phyloP scores from a whole-genome alignment of 495 filamentous ascomycete genomes.

The Aspergillus cristatus region DNA sequence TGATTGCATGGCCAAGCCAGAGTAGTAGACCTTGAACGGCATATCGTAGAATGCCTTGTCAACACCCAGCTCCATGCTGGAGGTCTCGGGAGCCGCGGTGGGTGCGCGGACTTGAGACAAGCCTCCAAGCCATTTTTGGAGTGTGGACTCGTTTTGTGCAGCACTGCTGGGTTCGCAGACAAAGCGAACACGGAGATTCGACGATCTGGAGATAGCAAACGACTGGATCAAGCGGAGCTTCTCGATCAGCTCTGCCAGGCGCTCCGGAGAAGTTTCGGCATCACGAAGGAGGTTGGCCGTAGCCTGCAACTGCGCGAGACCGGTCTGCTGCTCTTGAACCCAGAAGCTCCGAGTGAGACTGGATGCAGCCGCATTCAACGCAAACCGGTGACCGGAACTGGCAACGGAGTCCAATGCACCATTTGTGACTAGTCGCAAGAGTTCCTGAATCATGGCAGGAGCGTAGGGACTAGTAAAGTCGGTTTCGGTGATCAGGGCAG shows the following conservation, averaged over 20 bases:
- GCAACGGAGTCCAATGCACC: constrained; percentile 89
- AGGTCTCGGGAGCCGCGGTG: constrained; percentile 20
- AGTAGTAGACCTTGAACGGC: constrained; percentile 95
- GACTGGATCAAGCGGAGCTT: constrained; percentile 84
- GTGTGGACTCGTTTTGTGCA: constrained; percentile 57
- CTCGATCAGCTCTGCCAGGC: constrained; percentile 62
- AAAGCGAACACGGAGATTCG: constrained; percentile 65
- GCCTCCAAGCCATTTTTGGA: constrained; percentile 60
- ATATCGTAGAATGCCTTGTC: constrained; percentile 83
- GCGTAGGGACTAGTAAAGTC: constrained; percentile 78
- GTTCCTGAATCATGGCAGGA: constrained; percentile 69
- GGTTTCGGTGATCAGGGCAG: constrained; percentile 72
- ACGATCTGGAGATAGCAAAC: constrained; percentile 52
- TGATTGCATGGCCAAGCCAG: constrained; percentile 69
- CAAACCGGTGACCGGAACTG: constrained; percentile 76
- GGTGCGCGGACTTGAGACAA: constrained; percentile 39
- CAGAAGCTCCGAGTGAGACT: constrained; percentile 60
- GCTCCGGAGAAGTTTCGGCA: constrained; percentile 47
- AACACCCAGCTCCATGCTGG: constrained; percentile 24
- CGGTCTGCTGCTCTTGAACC: constrained; percentile 70
- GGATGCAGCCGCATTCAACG: constrained; percentile 72
- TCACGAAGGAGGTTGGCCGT: constrained; percentile 52
- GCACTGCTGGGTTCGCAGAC: constrained; percentile 71
- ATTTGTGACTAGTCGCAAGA: constrained; percentile 74
- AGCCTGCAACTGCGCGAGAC: constrained; percentile 82